phyloP scores from a whole-genome alignment of 805 yeast genomes.

The Zygoascus biomembranicola region DNA sequence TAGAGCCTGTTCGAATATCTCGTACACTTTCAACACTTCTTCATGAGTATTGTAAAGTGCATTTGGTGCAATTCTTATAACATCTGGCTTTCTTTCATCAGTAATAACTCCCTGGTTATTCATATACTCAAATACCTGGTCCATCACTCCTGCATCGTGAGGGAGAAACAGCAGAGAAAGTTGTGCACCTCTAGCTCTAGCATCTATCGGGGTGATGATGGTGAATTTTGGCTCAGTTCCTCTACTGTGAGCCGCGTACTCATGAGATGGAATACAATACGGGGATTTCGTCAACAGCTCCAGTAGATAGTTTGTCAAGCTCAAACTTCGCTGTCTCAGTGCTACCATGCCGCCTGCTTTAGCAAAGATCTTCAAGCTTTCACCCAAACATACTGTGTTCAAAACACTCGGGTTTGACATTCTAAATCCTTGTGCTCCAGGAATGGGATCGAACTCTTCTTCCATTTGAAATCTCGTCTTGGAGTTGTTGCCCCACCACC shows the following conservation, averaged over 20 bases:
- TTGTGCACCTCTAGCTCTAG: constrained; percentile 68
- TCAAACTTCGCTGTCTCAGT: constrained; percentile 48
- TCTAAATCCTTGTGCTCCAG: constrained; percentile 80
- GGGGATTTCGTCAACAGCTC: constrained; percentile 37
- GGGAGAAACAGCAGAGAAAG: constrained; percentile 64
- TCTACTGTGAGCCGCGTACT: constrained; percentile 4
- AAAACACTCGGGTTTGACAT: constrained; percentile 87
- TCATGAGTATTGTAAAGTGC: constrained; percentile 73
- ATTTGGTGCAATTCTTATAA: constrained; percentile 80
- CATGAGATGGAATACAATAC: constrained; percentile 35
- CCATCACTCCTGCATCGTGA: constrained; percentile 49
- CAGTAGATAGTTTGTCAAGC: constrained; percentile 51
- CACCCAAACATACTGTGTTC: constrained; percentile 65
- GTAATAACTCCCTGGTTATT: constrained; percentile 56
- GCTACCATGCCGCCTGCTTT: constrained; percentile 55
- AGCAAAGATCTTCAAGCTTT: constrained; percentile 55
- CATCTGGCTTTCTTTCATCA: constrained; percentile 87
- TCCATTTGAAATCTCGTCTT: constrained; percentile 68
- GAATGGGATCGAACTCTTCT: constrained; percentile 67
- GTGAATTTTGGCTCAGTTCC: constrained; percentile 33
- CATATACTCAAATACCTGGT: constrained; percentile 42
- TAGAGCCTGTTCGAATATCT: constrained; percentile 33
- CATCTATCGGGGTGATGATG: constrained; percentile 64
- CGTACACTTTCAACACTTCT: constrained; percentile 47
- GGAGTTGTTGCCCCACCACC: constrained; percentile 95